These are phyloP conservation scores for Oryza glaberrima DNA, from an alignment of 176 grass and related monocot species.

Conservation along the genomic window DNA sequence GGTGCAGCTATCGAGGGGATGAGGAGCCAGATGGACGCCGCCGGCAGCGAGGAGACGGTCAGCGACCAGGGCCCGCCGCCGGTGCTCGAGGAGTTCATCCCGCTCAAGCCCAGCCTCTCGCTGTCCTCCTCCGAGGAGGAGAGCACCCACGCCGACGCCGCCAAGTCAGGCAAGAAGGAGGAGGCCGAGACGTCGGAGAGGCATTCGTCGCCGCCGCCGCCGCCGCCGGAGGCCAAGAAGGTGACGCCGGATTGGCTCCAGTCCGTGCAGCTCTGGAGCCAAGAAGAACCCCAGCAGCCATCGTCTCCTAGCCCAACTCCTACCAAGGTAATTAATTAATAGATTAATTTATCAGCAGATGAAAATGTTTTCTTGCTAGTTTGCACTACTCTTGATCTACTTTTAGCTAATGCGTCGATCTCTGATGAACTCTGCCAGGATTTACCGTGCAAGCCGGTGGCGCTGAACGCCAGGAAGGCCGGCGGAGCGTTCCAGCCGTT, in stretches of 20 bases:
- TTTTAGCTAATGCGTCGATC: not conserved
- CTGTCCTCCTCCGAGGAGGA: slow-evolving; percentile 54
- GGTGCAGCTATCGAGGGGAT: slow-evolving; percentile 73
- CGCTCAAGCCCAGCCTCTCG: slow-evolving; percentile 76
- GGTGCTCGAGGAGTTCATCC: slow-evolving; percentile 94
- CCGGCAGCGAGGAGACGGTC: slow-evolving; percentile 52
- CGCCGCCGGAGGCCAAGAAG: slow-evolving; percentile 29
- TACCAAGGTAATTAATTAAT: slow-evolving; percentile 27
- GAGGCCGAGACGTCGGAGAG: not conserved
- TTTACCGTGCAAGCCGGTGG: slow-evolving; percentile 62
- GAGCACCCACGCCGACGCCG: slow-evolving; percentile 28
- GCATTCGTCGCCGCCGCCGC: not conserved
- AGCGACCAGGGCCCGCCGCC: slow-evolving; percentile 66
- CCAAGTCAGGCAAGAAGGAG: slow-evolving; percentile 6
- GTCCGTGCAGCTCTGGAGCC: slow-evolving; percentile 83
- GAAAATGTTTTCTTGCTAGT: not conserved
- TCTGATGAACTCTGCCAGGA: slow-evolving; percentile 34
- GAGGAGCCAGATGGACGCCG: slow-evolving; percentile 55
- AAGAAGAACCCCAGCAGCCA: slow-evolving; percentile 35
- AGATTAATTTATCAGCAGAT: not conserved
- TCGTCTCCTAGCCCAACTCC: not conserved
- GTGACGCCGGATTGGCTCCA: slow-evolving; percentile 71
- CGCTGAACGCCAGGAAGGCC: slow-evolving; percentile 45
- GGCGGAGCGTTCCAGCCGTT: slow-evolving; percentile 86
- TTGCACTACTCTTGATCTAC: too few species aligned